Evolutionary conservation across 2,329 filamentous ascomycete genomes (phyloP).

Genomic region (Lecanicillium sp.): DNA sequence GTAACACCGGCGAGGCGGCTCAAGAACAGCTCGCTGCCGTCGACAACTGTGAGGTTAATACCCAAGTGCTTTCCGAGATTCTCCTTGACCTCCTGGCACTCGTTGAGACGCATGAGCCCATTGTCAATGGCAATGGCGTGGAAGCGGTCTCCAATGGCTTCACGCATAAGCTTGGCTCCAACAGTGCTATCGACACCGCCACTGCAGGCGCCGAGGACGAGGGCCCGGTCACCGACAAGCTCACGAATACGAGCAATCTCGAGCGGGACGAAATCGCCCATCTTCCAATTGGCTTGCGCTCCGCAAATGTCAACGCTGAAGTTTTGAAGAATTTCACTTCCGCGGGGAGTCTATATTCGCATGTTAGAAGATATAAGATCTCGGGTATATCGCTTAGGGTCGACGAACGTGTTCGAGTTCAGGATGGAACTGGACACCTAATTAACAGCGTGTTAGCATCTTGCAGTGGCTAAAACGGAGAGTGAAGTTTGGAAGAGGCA

Average conservation of each 20-base stretch:
- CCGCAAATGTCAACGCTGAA: slow-evolving; percentile 79
- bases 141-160: slow-evolving; percentile 80
- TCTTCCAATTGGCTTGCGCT: slow-evolving; percentile 71
- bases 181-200: slow-evolving; percentile 90
- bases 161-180: slow-evolving; percentile 75
- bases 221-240: slow-evolving; percentile 72
- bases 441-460: not conserved
- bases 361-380: slow-evolving; percentile 4
- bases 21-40: slow-evolving; percentile 74
- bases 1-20: slow-evolving; percentile 63
- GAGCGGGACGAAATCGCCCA: slow-evolving; percentile 73
- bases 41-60: slow-evolving; percentile 84
- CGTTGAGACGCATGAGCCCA: slow-evolving; percentile 73
- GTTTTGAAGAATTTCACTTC: slow-evolving; percentile 67
- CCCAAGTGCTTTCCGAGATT: slow-evolving; percentile 71
- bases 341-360: slow-evolving; percentile 57
- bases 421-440: slow-evolving; percentile 73
- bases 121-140: slow-evolving; percentile 81
- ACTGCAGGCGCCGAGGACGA: slow-evolving; percentile 50
- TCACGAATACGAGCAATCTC: slow-evolving; percentile 75
- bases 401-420: slow-evolving; percentile 46
- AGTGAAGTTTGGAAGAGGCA: slow-evolving; percentile 19
- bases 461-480: not conserved
- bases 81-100: slow-evolving; percentile 74
- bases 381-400: slow-evolving; percentile 4